Evolutionary conservation across 129 eudicot genomes (phyloP), one percentile per base, ranked within the genome.

Genomic region (Erigeron canadensis): DNA sequence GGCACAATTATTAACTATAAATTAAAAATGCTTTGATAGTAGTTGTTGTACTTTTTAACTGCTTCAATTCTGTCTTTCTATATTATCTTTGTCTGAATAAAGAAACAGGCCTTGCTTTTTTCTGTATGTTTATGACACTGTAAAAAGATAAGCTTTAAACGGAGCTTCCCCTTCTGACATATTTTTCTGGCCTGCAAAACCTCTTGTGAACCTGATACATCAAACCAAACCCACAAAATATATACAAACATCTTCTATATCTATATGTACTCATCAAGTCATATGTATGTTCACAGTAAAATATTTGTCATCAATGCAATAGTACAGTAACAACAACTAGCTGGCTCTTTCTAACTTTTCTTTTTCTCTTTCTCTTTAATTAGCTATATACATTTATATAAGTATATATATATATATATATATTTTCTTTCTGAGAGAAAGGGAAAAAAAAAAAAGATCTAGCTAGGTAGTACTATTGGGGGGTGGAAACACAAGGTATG

Each of bases 261-360:
- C 53, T 73, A 8, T 55, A 42, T 78, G n/a, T 18, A 50, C 66
- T 22, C 47, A 44, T 13, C 54, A 23, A n/a, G n/a, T n/a, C 55
- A 41, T 66, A 40, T 66, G 40, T 58, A 0, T 59, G 3, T 28
- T 73, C 37, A 7, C 38, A 12, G 45, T 58, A n/a, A 44, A 75
- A 66, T 57, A 45, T 42, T 67, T 66, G 81, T 90, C 95, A 85
- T 87, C 87, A 84, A 87, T 90, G 95, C 91, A 75, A 5, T 61
- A 58, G 19, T 67, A 70, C 73, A 40, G 34, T 28, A 28, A 28
- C 34, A 28, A 28, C 34, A 28, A 28, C 34, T 28, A 28, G 34
- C 34, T 28, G 3, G 34, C 34, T 28, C 34, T 28, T 28, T 28
- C 56, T 12, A n/a, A 51, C 75, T 71, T 17, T 40, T 9, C 50